A percentile compares a stretch with the other conserved stretches of the same genome.
These are phyloP conservation scores for Musa itinerans DNA, from an alignment of 176 grass and related monocot species.

Conservation along the genomic window DNA sequence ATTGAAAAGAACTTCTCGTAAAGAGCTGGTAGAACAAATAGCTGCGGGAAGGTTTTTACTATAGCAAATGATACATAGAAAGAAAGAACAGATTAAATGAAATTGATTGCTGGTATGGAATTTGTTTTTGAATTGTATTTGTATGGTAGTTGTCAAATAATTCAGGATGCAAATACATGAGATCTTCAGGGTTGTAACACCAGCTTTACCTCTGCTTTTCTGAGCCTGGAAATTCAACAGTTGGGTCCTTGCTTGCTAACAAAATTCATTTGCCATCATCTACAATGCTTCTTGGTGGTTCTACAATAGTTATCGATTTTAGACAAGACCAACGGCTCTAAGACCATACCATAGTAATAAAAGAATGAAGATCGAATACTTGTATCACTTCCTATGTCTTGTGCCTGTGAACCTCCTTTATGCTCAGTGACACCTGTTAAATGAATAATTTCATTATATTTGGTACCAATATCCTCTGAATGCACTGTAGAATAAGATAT, in stretches of 20 bases:
- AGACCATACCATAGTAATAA: background rate
- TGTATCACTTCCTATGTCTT: conserved; percentile 32
- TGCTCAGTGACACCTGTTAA: conserved; percentile 12
- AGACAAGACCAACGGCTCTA: background rate
- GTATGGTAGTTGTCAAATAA: too few relatives aligned
- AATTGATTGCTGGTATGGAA: too few relatives aligned
- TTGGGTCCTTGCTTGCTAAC: conserved; percentile 13
- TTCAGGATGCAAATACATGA: background rate
- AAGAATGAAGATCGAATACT: conserved; percentile 4
- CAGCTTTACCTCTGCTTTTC: conserved; percentile 79
- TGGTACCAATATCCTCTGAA: conserved; percentile 30
- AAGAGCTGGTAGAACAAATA: background rate
- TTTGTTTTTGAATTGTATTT: too few relatives aligned
- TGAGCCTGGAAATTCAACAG: conserved; percentile 44
- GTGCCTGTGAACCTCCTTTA: conserved; percentile 22
- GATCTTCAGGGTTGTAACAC: background rate
- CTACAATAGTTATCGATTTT: conserved; percentile 28
- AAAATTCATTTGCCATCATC: conserved; percentile 3
- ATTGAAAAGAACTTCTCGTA: too few relatives aligned
- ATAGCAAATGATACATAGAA: background rate
- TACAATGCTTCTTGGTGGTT: conserved; percentile 14
- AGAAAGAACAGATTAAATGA: background rate
- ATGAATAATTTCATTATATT: conserved; percentile 31
- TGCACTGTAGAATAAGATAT: conserved; percentile 23
- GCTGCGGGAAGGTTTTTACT: background rate